Percentiles rank a stretch among this genome's conserved stretches.
These are phyloP conservation scores for Pilobolus umbonatus DNA, from an alignment of 192 early-diverging fungal genomes.

Conservation along the genomic window DNA sequence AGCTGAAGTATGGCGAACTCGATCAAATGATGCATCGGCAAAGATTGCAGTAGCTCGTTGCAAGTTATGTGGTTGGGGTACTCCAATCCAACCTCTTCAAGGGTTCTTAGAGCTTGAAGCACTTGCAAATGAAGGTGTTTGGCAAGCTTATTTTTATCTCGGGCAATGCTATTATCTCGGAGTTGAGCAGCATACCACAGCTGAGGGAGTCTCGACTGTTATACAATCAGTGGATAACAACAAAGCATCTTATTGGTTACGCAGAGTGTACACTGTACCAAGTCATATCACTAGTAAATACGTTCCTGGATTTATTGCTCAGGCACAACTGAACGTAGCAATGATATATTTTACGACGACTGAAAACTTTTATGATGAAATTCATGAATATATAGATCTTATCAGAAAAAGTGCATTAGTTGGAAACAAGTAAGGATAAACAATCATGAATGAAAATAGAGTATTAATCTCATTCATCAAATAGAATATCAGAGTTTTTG, in stretches of 20 bases:
- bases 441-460: neutral
- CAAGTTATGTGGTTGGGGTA: conserved; percentile 33
- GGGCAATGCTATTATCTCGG: conserved; percentile 29
- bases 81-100: conserved; percentile 3
- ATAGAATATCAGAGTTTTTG: conserved; percentile 8
- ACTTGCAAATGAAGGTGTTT: conserved; percentile 16
- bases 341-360: conserved; percentile 16
- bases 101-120: conserved; percentile 20
- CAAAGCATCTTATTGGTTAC: conserved; percentile 26
- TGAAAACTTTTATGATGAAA: conserved; percentile 11
- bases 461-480: neutral
- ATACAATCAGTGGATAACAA: conserved; percentile 20
- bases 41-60: conserved; percentile 28
- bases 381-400: conserved; percentile 12
- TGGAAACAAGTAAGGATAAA: conserved; percentile 29
- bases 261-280: conserved; percentile 4
- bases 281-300: neutral
- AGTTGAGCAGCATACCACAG: neutral
- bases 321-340: conserved; percentile 28
- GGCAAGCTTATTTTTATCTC: conserved; percentile 31
- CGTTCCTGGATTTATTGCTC: neutral
- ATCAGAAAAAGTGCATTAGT: conserved; percentile 28
- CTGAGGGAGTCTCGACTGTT: neutral
- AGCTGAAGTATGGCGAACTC: conserved; percentile 4
- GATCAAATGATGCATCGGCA: conserved; percentile 11